A percentile compares a stretch with the other conserved stretches of the same genome.
phyloP scores from a whole-genome alignment of 352 stramenopile species.

The Phytophthora pini region DNA sequence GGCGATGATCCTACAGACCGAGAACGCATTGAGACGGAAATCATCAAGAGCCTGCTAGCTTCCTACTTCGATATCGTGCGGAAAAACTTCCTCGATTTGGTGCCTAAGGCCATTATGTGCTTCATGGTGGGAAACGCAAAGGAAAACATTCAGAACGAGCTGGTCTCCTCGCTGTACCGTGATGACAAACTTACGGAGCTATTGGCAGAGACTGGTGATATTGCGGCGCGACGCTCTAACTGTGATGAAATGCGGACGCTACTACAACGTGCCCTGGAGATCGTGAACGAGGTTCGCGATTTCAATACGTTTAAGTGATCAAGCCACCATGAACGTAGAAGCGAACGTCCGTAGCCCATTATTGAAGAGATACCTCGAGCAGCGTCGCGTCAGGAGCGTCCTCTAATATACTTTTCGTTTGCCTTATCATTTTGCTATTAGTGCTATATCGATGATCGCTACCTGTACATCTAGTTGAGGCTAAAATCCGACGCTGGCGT shows the following conservation, averaged over 20 bases:
- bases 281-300: slow-evolving; percentile 98
- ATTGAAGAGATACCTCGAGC: slow-evolving; percentile 13
- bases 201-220: slow-evolving; percentile 96
- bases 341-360: slow-evolving; percentile 14
- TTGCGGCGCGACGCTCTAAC: slow-evolving; percentile 94
- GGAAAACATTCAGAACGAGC: slow-evolving; percentile 98
- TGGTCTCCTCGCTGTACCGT: slow-evolving; percentile 97
- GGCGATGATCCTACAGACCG: slow-evolving; percentile 95
- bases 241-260: slow-evolving; percentile 98
- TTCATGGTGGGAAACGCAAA: slow-evolving; percentile 96
- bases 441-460: too few species aligned
- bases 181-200: slow-evolving; percentile 96
- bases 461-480: slow-evolving; percentile 1
- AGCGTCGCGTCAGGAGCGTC: slow-evolving; percentile 1
- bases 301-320: slow-evolving; percentile 97
- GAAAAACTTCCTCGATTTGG: slow-evolving; percentile 99
- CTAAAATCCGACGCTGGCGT: slow-evolving; percentile 22
- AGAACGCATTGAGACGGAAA: slow-evolving; percentile 97
- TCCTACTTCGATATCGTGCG: slow-evolving; percentile 99
- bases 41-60: slow-evolving; percentile 97
- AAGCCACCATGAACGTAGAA: slow-evolving; percentile 14
- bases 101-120: slow-evolving; percentile 99
- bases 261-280: slow-evolving; percentile 95
- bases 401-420: slow-evolving; percentile 28
- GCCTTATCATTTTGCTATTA: slow-evolving; percentile 9